These are phyloP conservation scores for Neurospora sp. DNA, from an alignment of 495 filamentous ascomycete species.

Conservation along the genomic window DNA sequence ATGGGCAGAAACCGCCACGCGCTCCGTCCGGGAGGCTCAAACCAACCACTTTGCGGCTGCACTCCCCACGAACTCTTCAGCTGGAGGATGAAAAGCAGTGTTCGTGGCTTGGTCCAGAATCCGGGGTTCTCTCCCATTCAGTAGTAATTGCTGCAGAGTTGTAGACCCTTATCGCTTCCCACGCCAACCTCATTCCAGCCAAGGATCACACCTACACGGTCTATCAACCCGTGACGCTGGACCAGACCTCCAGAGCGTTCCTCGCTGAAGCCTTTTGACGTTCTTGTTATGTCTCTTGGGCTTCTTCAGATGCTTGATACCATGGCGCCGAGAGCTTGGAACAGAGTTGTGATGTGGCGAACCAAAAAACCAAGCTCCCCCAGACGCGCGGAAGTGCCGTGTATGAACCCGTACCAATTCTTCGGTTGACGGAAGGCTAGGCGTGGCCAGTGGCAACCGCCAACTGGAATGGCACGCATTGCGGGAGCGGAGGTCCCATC, in stretches of 20 bases:
- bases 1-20: not conserved
- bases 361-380: not conserved
- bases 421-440: not conserved
- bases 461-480: not conserved
- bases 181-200: not conserved
- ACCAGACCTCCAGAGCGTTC: not conserved
- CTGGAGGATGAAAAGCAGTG: fast-evolving
- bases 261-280: not conserved
- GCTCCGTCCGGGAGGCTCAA: not conserved
- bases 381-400: not conserved
- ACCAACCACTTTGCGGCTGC: not conserved
- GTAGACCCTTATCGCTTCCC: not conserved
- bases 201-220: not conserved
- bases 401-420: not conserved
- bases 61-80: not conserved
- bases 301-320: not conserved
- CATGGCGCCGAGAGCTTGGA: not conserved
- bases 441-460: not conserved
- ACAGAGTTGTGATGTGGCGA: not conserved
- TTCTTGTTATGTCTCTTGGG: not conserved
- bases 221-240: not conserved
- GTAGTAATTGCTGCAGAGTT: not conserved
- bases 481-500: not conserved
- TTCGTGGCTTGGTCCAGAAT: not conserved
- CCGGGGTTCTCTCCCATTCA: not conserved